Conservation (phyloP, 805 yeast species). For the Lachancea fermentati region DNA sequence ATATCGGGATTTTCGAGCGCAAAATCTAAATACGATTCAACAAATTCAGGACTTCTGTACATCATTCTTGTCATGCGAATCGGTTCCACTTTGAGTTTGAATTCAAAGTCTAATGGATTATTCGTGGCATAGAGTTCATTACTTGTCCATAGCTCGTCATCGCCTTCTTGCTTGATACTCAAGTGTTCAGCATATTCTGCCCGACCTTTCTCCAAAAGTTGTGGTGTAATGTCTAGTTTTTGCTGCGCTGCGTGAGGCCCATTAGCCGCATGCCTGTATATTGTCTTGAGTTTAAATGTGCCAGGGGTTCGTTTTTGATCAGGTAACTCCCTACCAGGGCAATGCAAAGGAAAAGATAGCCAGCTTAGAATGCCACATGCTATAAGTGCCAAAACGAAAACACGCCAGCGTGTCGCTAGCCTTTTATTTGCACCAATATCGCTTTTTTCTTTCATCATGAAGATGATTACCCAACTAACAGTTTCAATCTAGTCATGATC, state of each 20-base stretch:
- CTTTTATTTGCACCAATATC: not conserved
- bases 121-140: slow-evolving; percentile 13
- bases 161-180: slow-evolving; percentile 9
- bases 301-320: not conserved
- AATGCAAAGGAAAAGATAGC: not conserved
- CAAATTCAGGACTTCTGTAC: slow-evolving; percentile 50
- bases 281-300: slow-evolving; percentile 17
- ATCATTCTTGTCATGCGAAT: slow-evolving; percentile 35
- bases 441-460: slow-evolving; percentile 4
- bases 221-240: slow-evolving; percentile 17
- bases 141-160: slow-evolving; percentile 21
- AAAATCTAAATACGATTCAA: slow-evolving; percentile 60
- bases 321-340: not conserved
- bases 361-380: not conserved
- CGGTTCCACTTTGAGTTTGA: slow-evolving; percentile 10
- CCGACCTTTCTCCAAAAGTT: slow-evolving; percentile 15
- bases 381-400: not conserved
- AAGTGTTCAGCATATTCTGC: slow-evolving; percentile 10
- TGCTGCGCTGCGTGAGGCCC: slow-evolving; percentile 12
- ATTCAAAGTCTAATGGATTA: slow-evolving; percentile 22
- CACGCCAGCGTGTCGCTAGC: not conserved
- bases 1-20: slow-evolving; percentile 37
- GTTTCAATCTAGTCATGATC: no score
- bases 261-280: slow-evolving; percentile 25
- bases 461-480: no score